phyloP scores from a whole-genome alignment of 225 moss, liverwort and hornwort species.

The Polytrichum commune region DNA sequence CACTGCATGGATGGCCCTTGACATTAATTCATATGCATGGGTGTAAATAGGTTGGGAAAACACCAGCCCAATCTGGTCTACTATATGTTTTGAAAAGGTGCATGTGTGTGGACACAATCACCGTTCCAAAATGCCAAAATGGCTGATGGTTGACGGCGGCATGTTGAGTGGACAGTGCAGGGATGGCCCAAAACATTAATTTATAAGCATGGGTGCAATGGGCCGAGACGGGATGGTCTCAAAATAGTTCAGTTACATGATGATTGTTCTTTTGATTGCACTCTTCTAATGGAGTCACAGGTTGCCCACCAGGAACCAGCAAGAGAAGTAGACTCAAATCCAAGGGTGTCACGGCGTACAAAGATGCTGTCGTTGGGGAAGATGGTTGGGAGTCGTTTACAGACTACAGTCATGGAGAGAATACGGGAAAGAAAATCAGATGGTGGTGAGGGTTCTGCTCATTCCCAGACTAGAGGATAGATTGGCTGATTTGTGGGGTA shows the following conservation, averaged over 20 bases:
- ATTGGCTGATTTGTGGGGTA: not conserved
- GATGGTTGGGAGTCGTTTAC: slow-evolving; percentile 67
- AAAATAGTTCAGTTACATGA: too few species aligned
- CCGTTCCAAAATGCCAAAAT: too few species aligned
- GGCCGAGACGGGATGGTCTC: too few species aligned
- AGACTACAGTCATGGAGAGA: slow-evolving; percentile 47
- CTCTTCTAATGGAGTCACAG: slow-evolving; percentile 14
- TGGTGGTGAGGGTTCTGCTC: slow-evolving; percentile 23
- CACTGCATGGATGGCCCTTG: too few species aligned
- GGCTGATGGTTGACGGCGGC: too few species aligned
- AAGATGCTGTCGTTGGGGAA: slow-evolving; percentile 58
- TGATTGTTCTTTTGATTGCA: not conserved
- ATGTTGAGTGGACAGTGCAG: too few species aligned
- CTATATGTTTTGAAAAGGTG: too few species aligned
- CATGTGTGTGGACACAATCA: too few species aligned
- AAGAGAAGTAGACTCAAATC: slow-evolving; percentile 8
- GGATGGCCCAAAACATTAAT: too few species aligned
- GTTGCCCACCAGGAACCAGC: slow-evolving; percentile 26
- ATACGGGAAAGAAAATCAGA: slow-evolving; percentile 48
- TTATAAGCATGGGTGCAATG: too few species aligned
- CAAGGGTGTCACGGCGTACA: slow-evolving; percentile 38
- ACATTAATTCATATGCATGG: too few species aligned
- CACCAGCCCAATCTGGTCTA: too few species aligned
- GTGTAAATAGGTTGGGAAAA: not conserved
- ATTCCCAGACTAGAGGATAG: slow-evolving; percentile 15